Percentiles rank a stretch among this genome's conserved stretches.
These are phyloP conservation scores for Stachybotrys chlorohalonatus DNA, from an alignment of 2,329 filamentous ascomycete species.

Conservation along the genomic window DNA sequence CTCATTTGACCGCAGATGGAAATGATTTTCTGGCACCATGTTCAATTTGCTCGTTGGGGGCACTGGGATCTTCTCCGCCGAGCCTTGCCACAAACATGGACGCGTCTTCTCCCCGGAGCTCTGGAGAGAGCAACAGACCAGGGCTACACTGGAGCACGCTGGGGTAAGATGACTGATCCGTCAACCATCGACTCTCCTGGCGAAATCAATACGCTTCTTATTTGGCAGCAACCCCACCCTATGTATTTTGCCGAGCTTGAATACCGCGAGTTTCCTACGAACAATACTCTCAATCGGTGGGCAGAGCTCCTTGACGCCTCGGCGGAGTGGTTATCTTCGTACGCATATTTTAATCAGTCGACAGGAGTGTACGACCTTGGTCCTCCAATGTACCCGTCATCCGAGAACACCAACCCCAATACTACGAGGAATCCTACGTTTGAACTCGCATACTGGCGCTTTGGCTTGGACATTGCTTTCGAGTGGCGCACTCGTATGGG, in stretches of 20 bases:
- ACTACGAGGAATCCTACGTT: neutral
- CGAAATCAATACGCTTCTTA: neutral
- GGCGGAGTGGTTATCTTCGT: neutral
- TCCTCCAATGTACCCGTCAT: neutral
- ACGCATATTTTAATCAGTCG: neutral
- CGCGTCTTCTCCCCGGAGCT: neutral
- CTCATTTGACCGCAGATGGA: neutral
- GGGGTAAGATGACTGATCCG: neutral
- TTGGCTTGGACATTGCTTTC: neutral
- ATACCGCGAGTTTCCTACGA: neutral
- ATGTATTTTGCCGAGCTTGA: neutral
- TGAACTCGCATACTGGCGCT: neutral
- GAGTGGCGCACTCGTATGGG: neutral
- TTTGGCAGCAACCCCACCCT: neutral
- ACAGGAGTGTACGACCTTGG: neutral
- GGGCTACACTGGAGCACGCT: neutral
- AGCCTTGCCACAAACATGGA: neutral
- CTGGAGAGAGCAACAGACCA: neutral
- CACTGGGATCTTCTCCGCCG: neutral
- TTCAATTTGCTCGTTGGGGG: neutral
- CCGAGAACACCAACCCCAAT: neutral
- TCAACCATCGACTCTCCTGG: neutral
- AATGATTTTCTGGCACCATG: neutral
- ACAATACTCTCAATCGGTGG: neutral
- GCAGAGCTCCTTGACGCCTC: neutral